These are phyloP conservation scores for Panus rudis DNA, from an alignment of 768 basidiomycete genomes.

Conservation along the genomic window DNA sequence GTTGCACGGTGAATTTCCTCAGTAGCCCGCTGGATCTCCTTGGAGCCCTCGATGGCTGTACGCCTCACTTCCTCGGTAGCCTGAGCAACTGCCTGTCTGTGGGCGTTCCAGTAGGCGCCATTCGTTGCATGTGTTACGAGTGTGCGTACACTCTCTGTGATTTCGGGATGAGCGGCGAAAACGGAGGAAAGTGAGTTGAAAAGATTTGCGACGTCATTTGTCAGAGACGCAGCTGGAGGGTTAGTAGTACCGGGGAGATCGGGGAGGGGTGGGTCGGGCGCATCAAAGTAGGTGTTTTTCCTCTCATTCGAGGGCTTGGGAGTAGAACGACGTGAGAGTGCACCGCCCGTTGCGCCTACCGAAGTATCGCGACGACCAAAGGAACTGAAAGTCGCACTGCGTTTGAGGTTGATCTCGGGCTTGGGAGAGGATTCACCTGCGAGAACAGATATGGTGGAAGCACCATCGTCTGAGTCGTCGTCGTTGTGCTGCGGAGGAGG, in stretches of 20 bases:
- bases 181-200: conserved; percentile 49
- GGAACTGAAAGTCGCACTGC: too few species aligned
- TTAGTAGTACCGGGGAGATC: conserved; percentile 24
- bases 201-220: conserved; percentile 58
- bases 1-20: conserved; percentile 39
- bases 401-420: too few species aligned
- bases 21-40: conserved; percentile 30
- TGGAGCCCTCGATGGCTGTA: conserved; percentile 28
- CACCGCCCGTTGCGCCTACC: too few species aligned
- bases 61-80: conserved; percentile 50
- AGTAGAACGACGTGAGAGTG: conserved; percentile 28
- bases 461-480: conserved; percentile 27
- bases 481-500: conserved; percentile 14
- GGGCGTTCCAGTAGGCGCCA: conserved; percentile 64
- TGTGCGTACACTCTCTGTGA: conserved; percentile 60
- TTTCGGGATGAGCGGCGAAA: conserved; percentile 60
- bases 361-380: too few species aligned
- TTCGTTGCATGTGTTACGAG: conserved; percentile 53
- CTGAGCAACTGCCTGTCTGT: conserved; percentile 52
- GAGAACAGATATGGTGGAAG: conserved; percentile 35
- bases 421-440: conserved; percentile 41
- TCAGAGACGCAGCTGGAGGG: conserved; percentile 37
- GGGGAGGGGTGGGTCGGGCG: conserved; percentile 46
- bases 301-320: conserved; percentile 8
- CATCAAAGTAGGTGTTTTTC: conserved; percentile 8